Percentiles rank a stretch among this genome's conserved stretches.
phyloP scores from a whole-genome alignment of 306 rosid genomes.

The Ammopiptanthus mongolicus region DNA sequence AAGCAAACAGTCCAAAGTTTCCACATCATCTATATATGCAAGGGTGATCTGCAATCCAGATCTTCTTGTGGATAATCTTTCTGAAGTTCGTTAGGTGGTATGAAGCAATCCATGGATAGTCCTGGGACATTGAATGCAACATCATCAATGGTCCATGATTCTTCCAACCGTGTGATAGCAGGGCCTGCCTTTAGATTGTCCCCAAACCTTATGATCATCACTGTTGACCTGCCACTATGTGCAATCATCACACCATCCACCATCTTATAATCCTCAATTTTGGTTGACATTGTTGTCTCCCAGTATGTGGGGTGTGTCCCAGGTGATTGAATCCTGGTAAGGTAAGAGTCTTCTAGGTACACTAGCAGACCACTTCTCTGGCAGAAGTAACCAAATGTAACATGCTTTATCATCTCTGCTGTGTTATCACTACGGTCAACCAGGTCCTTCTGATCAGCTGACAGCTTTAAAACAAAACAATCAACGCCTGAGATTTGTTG shows the following conservation, averaged over 20 bases:
- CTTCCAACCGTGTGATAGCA: slow-evolving; percentile 61
- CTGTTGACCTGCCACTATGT: slow-evolving; percentile 56
- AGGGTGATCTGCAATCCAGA: slow-evolving; percentile 51
- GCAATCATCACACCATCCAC: slow-evolving; percentile 75
- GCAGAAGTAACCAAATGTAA: slow-evolving; percentile 68
- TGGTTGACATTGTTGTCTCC: slow-evolving; percentile 79
- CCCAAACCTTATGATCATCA: slow-evolving; percentile 59
- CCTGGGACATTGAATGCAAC: slow-evolving; percentile 77
- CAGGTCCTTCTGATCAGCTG: slow-evolving; percentile 63
- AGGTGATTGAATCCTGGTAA: slow-evolving; percentile 80
- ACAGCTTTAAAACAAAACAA: slow-evolving; percentile 65
- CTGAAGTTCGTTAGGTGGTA: slow-evolving; percentile 65
- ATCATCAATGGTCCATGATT: slow-evolving; percentile 76
- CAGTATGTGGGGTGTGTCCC: slow-evolving; percentile 73
- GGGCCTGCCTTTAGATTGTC: slow-evolving; percentile 56
- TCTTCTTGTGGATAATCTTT: slow-evolving; percentile 30
- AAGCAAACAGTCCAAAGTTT: neutral
- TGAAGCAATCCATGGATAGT: slow-evolving; percentile 68
- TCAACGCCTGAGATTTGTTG: slow-evolving; percentile 52
- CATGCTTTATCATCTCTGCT: slow-evolving; percentile 88
- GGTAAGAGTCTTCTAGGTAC: slow-evolving; percentile 65
- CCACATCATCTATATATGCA: slow-evolving; percentile 4
- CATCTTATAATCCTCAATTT: slow-evolving; percentile 56
- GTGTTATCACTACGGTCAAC: slow-evolving; percentile 72
- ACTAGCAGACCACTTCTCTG: slow-evolving; percentile 68